Percentiles rank a stretch among this genome's conserved stretches.
These are phyloP conservation scores for Cercospora brassicicola DNA, from an alignment of 2,329 filamentous ascomycete species.

Conservation along the genomic window DNA sequence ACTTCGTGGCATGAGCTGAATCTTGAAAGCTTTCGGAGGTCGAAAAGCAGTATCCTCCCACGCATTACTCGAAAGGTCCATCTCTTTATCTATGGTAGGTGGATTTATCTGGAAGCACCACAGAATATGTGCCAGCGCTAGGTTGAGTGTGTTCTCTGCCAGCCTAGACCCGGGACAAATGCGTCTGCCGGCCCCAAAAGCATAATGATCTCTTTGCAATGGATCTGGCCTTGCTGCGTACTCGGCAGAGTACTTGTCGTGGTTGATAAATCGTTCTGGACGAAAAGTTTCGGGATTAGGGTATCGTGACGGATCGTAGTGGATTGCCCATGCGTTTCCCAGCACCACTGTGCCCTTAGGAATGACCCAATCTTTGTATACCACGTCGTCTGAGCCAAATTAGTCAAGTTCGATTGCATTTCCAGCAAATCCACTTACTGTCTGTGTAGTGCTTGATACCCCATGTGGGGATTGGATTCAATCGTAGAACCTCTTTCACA, in stretches of 20 bases:
- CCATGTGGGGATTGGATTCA: slow-evolving; percentile 28
- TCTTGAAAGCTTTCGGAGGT: background rate
- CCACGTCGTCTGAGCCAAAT: slow-evolving; percentile 25
- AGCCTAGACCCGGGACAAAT: slow-evolving; percentile 13
- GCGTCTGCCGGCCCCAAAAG: slow-evolving; percentile 19
- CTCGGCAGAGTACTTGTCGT: background rate
- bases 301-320: slow-evolving; percentile 14
- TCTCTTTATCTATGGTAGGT: background rate
- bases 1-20: background rate
- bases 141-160: slow-evolving; percentile 11
- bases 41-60: background rate
- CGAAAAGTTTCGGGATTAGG: slow-evolving; percentile 13
- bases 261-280: slow-evolving; percentile 15
- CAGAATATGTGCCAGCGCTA: slow-evolving; percentile 2
- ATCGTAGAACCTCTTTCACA: slow-evolving; percentile 39
- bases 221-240: slow-evolving; percentile 2
- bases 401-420: too few species aligned
- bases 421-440: too few species aligned
- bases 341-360: slow-evolving; percentile 11
- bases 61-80: background rate
- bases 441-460: background rate
- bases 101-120: background rate
- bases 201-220: slow-evolving; percentile 9
- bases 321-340: slow-evolving; percentile 10
- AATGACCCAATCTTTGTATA: slow-evolving; percentile 20